Conservation (phyloP, 192 early-diverging fungal species). For the Backusella luteola region DNA sequence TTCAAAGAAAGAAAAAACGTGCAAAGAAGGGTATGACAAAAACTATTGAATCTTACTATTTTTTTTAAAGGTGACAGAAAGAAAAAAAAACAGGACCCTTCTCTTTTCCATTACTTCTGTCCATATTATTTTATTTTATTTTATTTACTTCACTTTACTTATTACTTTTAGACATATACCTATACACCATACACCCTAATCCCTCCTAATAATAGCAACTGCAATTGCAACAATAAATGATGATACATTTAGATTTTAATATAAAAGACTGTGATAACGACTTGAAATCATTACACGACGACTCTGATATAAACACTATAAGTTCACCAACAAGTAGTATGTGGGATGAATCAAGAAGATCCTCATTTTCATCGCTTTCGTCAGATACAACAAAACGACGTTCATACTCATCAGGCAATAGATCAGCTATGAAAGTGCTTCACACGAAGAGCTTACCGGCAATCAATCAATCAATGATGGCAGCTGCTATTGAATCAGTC, state of each 20-base stretch:
- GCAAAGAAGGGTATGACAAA: not conserved
- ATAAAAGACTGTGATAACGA: not conserved
- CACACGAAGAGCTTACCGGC: not conserved
- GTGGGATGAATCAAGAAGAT: conserved; percentile 9
- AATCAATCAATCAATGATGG: not conserved
- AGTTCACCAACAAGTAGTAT: conserved; percentile 10
- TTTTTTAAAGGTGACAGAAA: not conserved
- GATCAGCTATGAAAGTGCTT: not conserved
- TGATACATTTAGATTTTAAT: conserved; percentile 1
- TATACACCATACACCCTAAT: not conserved
- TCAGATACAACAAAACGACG: conserved; percentile 3
- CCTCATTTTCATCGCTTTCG: conserved; percentile 8
- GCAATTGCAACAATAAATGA: not conserved
- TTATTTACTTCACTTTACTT: not conserved
- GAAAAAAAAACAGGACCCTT: not conserved
- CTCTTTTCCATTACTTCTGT: not conserved
- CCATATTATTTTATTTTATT: not conserved
- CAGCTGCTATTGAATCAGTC: not conserved
- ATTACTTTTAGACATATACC: not conserved
- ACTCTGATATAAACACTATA: conserved; percentile 1
- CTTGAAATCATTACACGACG: not conserved
- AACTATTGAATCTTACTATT: not conserved
- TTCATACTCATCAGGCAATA: not conserved
- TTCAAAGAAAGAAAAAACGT: conserved; percentile 3
- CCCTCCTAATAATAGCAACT: not conserved